Evolutionary conservation across 2,329 filamentous ascomycete genomes (phyloP), one percentile per base, ranked within the genome.

Genomic region (Ambrosiella beaveri): DNA sequence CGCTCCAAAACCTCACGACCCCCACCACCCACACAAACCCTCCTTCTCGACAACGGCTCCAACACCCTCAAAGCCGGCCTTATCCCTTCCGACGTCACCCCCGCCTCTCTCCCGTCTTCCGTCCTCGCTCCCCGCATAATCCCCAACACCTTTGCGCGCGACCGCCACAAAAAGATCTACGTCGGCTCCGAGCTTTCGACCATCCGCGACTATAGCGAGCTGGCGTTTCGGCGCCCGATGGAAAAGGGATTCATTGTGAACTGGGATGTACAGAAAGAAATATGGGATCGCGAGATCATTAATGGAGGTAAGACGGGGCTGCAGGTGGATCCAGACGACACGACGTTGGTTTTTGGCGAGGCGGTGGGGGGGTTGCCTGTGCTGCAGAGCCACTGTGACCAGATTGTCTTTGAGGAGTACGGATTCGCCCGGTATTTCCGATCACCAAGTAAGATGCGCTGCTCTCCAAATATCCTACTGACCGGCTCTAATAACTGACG

Each of bases 321-420:
- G 64, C 78, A 75, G 64, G 88, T 85, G 68, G 84, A 94, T 64
- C 87, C 91, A 0, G 74, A 77, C 57, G 84, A 91, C 58, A 93
- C 88, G n/a, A 84, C 88, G 53, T 71, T 98, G 59, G 72, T 98
- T 3, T 76, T 97, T 55, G 82, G 86, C 1, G 93, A 98, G 69
- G 85, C 88, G 51, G 85, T 89, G 3, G 95, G 94, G 70, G 82
- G 84, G 3, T 76, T 95, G 58, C 82, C 85, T 0, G 81, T 82
- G 11, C 71, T 98, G 62, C 89, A 96, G 70, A 80, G 84, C 44
- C 93, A 96, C 68, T 89, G 88, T 64, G 93, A 98, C 66, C 91
- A 98, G 73, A 88, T 98, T 66, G 81, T 97, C 1, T 97, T 98
- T 73, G 93, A 98, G 67, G 90, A 97, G 68, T 98, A 93, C 72